Percentiles rank a stretch among this genome's conserved stretches.
phyloP scores from a whole-genome alignment of 2,329 filamentous ascomycete genomes.

The Cladophialophora bantiana region DNA sequence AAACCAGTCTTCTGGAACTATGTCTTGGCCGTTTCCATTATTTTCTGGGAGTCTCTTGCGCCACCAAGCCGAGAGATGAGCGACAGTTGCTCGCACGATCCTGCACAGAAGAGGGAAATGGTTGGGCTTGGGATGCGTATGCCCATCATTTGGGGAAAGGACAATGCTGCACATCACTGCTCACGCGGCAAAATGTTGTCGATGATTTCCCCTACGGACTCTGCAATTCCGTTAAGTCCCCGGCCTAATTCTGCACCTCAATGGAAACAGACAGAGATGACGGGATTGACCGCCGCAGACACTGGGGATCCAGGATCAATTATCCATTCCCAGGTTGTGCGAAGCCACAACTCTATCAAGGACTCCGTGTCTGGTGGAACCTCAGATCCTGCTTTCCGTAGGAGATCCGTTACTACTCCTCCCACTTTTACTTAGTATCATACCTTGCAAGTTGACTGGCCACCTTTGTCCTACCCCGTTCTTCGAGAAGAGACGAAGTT shows the following conservation, averaged over 20 bases:
- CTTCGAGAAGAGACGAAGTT: slow-evolving; percentile 8
- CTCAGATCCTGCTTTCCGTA: slow-evolving; percentile 3
- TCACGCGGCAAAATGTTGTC: slow-evolving; percentile 4
- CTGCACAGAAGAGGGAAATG: slow-evolving; percentile 12
- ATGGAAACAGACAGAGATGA: slow-evolving; percentile 7
- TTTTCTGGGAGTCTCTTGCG: slow-evolving; percentile 7
- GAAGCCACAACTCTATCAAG: neutral
- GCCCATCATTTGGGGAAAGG: neutral
- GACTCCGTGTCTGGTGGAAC: slow-evolving; percentile 4
- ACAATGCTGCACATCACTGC: slow-evolving; percentile 4
- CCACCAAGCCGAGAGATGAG: slow-evolving; percentile 12
- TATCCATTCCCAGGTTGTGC: neutral
- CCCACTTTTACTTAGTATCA: slow-evolving; percentile 8
- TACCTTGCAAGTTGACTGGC: neutral
- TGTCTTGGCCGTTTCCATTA: slow-evolving; percentile 15
- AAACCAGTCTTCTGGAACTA: slow-evolving; percentile 24
- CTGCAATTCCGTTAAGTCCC: neutral
- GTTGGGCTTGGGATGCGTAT: neutral
- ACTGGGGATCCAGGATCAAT: slow-evolving; percentile 7
- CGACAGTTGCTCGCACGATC: slow-evolving; percentile 3
- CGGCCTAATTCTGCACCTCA: slow-evolving; percentile 13
- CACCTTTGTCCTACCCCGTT: neutral
- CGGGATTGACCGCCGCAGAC: slow-evolving; percentile 11
- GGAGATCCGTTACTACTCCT: slow-evolving; percentile 4
- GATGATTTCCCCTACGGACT: neutral